Evolutionary conservation across 2,329 filamentous ascomycete species (phyloP).

Genomic region (Ceratocystis harringtonii): DNA sequence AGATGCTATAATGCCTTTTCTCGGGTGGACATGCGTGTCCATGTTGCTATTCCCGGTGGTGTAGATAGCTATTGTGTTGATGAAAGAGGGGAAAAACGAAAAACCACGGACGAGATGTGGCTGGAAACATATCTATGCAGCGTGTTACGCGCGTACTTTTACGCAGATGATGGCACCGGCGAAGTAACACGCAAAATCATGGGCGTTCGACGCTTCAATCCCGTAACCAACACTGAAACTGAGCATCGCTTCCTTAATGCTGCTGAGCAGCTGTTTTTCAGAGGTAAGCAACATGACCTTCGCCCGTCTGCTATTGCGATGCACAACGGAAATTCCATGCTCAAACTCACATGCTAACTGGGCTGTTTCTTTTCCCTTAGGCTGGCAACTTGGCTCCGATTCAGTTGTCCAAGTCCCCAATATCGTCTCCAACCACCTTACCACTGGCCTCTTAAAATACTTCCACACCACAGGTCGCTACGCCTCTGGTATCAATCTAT

Average conservation of each 20-base stretch:
- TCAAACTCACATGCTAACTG: slow-evolving; percentile 17
- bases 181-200: slow-evolving; percentile 94
- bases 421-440: slow-evolving; percentile 88
- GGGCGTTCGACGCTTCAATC: slow-evolving; percentile 93
- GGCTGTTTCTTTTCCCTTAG: slow-evolving; percentile 29
- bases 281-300: slow-evolving; percentile 39
- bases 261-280: slow-evolving; percentile 88
- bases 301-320: neutral
- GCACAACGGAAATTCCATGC: neutral
- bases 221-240: slow-evolving; percentile 93
- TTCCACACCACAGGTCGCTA: slow-evolving; percentile 91
- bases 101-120: slow-evolving; percentile 89
- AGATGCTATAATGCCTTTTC: slow-evolving; percentile 98
- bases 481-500: slow-evolving; percentile 89
- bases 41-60: slow-evolving; percentile 90
- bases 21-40: slow-evolving; percentile 92
- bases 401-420: slow-evolving; percentile 96
- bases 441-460: slow-evolving; percentile 83
- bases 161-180: slow-evolving; percentile 87
- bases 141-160: slow-evolving; percentile 85
- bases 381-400: slow-evolving; percentile 91
- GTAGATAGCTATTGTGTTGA: slow-evolving; percentile 97
- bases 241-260: slow-evolving; percentile 93
- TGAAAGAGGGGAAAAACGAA: slow-evolving; percentile 86
- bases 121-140: slow-evolving; percentile 95